Evolutionary conservation across 1,284 basidiomycete species (phyloP).

Genomic region (Anthracocystis panici-leucophaei): DNA sequence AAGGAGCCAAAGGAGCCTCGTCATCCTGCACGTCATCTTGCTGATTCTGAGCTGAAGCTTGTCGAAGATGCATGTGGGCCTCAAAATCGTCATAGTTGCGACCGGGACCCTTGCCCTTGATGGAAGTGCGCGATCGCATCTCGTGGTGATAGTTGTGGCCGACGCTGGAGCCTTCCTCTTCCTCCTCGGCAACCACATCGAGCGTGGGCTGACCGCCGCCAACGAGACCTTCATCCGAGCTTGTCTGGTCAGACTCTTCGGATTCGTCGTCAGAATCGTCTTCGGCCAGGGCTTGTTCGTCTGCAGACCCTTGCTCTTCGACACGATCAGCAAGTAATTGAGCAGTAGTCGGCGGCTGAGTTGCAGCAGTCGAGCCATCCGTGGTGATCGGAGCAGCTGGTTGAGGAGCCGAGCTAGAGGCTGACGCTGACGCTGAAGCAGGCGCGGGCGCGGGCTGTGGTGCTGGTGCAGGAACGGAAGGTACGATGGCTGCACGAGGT

Average conservation of each 20-base stretch:
- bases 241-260: constrained; percentile 22
- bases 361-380: background rate
- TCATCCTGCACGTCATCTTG: constrained; percentile 1
- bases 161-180: constrained; percentile 53
- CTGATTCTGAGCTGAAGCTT: constrained; percentile 32
- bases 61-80: constrained; percentile 31
- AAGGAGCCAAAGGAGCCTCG: constrained; percentile 8
- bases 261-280: constrained; percentile 33
- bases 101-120: constrained; percentile 37
- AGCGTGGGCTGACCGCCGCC: constrained; percentile 36
- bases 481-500: constrained; percentile 4
- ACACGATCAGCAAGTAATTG: constrained; percentile 35
- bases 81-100: constrained; percentile 37
- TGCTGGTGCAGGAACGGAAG: background rate
- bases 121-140: constrained; percentile 41
- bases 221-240: constrained; percentile 40
- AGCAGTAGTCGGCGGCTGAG: constrained; percentile 23
- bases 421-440: background rate
- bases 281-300: constrained; percentile 15
- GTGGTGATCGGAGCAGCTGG: background rate
- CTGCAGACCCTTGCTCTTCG: constrained; percentile 33
- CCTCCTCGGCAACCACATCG: constrained; percentile 59
- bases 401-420: background rate
- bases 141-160: constrained; percentile 49
- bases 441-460: background rate